Evolutionary conservation across 148 eudicot genomes (phyloP), one percentile per base, ranked within the genome.

Genomic region (Persicaria maculosa): DNA sequence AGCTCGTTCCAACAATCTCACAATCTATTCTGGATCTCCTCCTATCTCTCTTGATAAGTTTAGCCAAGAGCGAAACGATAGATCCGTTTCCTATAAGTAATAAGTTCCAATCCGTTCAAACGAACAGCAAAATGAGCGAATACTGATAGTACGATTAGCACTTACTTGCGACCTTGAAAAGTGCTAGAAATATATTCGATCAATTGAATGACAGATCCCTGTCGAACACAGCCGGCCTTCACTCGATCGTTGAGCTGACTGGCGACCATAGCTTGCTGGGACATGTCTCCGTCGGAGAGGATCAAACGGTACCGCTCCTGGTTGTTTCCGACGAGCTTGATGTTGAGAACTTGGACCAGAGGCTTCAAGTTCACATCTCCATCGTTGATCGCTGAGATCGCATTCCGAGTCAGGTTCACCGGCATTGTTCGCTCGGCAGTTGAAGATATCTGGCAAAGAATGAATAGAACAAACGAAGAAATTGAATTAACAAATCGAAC

Each of bases 181-280:
- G 74, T 75, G 80, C 88, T 96, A 55, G 94, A 92, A 62, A 88
- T 85, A 64, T 96, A 96, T 4, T 96, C 99, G 75, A 90, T 79
- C 82, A 96, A 83, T 86, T 96, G 99, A 78, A 96, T 72, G 15
- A 96, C 86, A 65, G 99, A 92, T 68, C 97, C 94, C 22, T 77
- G 78, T 50, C 85, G 85, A 68, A 96, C 81, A 2, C 17, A 77
- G 44, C 90, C 86, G 45, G 86, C 47, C 75, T 83, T 92, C 70
- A 96, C 90, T 4, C 84, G 94, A 61, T 86, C 91, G 44, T 92
- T 96, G 75, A 96, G 97, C 84, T 92, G 99, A 77, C 95, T 87
- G 0, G 97, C 97, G 45, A 89, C 77, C 97, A 96, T 90, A 0
- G 97, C 99, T 45, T 85, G 86, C 73, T 84, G 89, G 40, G 88